Evolutionary conservation across 805 yeast species (phyloP), one percentile per base, ranked within the genome.

Genomic region (Wickerhamiella australiensis): DNA sequence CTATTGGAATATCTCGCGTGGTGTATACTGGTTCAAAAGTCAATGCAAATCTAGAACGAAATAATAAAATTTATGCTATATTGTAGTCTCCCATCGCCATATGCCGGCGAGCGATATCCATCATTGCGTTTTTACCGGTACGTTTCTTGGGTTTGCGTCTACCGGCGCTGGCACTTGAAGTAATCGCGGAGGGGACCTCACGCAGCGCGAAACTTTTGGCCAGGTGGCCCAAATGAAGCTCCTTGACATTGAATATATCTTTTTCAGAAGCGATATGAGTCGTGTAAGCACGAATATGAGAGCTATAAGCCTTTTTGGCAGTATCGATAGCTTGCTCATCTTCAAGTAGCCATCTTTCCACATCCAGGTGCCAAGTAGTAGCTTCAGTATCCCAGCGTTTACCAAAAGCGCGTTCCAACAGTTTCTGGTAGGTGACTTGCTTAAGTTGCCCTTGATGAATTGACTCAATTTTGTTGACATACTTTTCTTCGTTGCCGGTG

Each of bases 201-300:
- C 99, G 78, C 48, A 92, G 70, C 2, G 90, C 99, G 65, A 94
- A 94, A 55, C 92, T 76, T 64, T 92, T 92, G 18, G 97, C 96
- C 59, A 94, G 69, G 69, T 92, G 99, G 25, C 99, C 99, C 56
- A 94, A 69, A 72, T 92, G 99, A 52, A 94, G 68, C 29, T 73
- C 66, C 57, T 83, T 83, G 27, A 92, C 80, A 61, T 85, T 87
- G 71, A 92, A 92, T 54, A 74, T 78, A 45, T 73, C 76, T 61
- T 88, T 77, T 64, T 92, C 98, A 1, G 78, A 59, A 0, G 88
- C 70, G 51, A 87, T 75, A 69, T 92, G 99, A 0, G 99, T 92
- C 5, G 99, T 85, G 62, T 92, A 92, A 0, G 98, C 98, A 60
- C 97, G 76, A 38, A 92, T 72, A 62, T 90, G 97, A 53, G 95